Percentiles rank a stretch among this genome's conserved stretches.
Conservation (phyloP, 148 eudicot species). For the Hydrangea macrophylla region DNA sequence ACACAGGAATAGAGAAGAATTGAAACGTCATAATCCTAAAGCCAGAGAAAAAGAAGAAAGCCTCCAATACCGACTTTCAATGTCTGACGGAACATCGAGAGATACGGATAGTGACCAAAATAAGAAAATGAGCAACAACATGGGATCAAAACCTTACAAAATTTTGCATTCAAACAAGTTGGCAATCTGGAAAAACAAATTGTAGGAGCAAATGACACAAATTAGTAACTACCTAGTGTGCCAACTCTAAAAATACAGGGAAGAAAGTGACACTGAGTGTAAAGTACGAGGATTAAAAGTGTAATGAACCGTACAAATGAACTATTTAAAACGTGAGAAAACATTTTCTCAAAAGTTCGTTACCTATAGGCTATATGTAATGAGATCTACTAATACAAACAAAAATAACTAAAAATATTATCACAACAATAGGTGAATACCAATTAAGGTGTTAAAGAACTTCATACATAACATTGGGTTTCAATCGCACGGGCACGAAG, state of each 20-base stretch:
- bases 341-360: too few species aligned
- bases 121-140: neutral
- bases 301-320: too few species aligned
- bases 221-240: too few species aligned
- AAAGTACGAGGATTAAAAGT: too few species aligned
- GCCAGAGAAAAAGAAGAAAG: neutral
- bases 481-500: conserved; percentile 77
- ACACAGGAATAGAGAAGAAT: neutral
- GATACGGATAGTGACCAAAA: neutral
- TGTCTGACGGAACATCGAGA: neutral
- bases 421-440: neutral
- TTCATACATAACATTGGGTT: conserved; percentile 75
- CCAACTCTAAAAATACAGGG: too few species aligned
- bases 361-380: too few species aligned
- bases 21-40: neutral
- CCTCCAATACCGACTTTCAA: neutral
- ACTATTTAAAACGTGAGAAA: too few species aligned
- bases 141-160: neutral
- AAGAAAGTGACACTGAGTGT: too few species aligned
- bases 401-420: neutral
- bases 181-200: too few species aligned
- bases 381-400: neutral
- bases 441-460: neutral
- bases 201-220: too few species aligned
- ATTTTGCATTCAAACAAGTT: neutral